phyloP scores from a whole-genome alignment of 306 rosid genomes.

The Trichosanthes cucumerina region DNA sequence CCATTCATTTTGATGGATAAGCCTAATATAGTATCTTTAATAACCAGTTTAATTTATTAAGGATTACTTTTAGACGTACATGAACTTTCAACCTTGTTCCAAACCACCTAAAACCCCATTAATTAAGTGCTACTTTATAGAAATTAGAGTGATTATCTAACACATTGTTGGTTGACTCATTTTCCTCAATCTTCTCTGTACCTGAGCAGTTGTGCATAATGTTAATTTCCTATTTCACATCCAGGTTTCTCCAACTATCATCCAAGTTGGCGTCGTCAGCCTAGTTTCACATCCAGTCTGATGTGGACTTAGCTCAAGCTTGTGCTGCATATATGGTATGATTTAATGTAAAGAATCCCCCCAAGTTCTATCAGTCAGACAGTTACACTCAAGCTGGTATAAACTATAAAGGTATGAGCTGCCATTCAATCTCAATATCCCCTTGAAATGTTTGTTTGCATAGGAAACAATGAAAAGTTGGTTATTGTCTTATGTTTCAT shows the following conservation, averaged over 20 bases:
- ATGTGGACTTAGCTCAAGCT: conserved; percentile 83
- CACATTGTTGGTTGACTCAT: neutral
- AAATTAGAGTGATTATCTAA: neutral
- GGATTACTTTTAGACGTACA: no score
- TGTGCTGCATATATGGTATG: conserved; percentile 92
- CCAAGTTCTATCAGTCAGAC: conserved; percentile 48
- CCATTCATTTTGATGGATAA: neutral
- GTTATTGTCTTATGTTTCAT: neutral
- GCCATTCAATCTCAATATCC: neutral
- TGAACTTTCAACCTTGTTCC: no score
- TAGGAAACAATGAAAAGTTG: neutral
- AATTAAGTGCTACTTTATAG: neutral
- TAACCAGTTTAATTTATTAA: neutral
- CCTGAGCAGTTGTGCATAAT: conserved; percentile 9
- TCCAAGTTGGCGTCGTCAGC: conserved; percentile 92
- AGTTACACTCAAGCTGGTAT: conserved; percentile 58
- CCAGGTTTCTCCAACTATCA: conserved; percentile 68
- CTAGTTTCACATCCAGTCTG: conserved; percentile 79
- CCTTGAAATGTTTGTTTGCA: neutral
- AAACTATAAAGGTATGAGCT: conserved; percentile 58
- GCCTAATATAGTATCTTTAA: neutral
- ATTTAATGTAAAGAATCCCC: conserved; percentile 69
- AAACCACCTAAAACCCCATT: neutral
- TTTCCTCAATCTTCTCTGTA: neutral
- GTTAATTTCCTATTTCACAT: conserved; percentile 19